These are phyloP conservation scores for Capsicum chinense DNA, from an alignment of 257 asterid genomes.

Conservation along the genomic window DNA sequence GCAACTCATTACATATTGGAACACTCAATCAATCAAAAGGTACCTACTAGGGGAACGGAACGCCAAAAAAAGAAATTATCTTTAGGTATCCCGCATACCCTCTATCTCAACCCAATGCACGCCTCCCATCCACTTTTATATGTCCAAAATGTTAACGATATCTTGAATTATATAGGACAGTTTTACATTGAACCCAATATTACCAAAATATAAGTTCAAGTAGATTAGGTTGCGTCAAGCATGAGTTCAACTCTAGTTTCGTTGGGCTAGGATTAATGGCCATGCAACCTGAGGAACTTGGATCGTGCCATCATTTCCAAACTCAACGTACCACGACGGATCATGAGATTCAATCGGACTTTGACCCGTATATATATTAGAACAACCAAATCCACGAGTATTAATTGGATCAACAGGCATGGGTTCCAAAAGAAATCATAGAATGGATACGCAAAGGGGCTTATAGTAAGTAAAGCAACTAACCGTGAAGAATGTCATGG, in stretches of 20 bases:
- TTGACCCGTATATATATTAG: background rate
- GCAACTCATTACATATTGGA: background rate
- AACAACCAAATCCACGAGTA: background rate
- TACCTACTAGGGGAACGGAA: background rate
- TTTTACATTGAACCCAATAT: background rate
- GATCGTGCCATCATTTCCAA: background rate
- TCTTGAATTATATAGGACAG: background rate
- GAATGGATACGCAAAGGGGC: background rate
- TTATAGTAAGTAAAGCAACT: slow-evolving; percentile 26
- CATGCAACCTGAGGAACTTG: background rate
- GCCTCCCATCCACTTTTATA: background rate
- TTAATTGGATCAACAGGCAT: background rate
- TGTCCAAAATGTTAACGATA: background rate
- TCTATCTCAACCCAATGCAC: slow-evolving; percentile 4
- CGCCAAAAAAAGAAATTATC: background rate
- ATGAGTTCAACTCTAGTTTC: background rate
- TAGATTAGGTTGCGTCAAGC: background rate
- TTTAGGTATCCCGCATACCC: background rate
- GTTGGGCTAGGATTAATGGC: background rate
- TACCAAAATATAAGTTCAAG: background rate
- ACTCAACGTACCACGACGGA: background rate
- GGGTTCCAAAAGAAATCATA: background rate
- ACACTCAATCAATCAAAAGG: background rate
- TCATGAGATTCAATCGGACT: background rate
- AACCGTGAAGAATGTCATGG: slow-evolving; percentile 83